Conservation (phyloP, 495 filamentous ascomycete species). For the Articulospora tetracladia region DNA sequence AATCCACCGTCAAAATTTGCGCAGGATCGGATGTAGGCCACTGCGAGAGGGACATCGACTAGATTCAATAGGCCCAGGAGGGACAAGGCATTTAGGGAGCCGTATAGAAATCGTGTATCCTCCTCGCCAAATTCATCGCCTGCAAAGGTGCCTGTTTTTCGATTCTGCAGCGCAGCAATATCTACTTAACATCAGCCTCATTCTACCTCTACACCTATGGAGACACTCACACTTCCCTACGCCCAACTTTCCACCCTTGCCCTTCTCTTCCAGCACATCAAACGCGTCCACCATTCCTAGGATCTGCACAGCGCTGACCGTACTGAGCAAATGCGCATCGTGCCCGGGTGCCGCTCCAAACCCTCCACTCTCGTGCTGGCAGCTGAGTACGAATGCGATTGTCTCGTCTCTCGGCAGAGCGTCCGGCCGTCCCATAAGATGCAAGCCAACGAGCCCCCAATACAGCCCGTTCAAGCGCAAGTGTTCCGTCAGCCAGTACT, state of each 20-base stretch:
- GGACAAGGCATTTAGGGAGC: conserved; percentile 80
- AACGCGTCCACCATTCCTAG: conserved; percentile 80
- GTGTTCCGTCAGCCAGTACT: conserved; percentile 97
- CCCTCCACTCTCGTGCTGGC: conserved; percentile 80
- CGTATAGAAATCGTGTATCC: conserved; percentile 92
- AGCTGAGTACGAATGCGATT: conserved; percentile 88
- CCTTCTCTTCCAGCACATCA: conserved; percentile 75
- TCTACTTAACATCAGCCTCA: conserved; percentile 41
- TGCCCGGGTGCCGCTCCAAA: conserved; percentile 93
- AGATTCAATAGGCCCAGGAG: conserved; percentile 66
- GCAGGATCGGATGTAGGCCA: conserved; percentile 72
- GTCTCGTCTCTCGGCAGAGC: conserved; percentile 77
- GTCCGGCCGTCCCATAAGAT: conserved; percentile 76
- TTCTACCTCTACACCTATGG: background rate
- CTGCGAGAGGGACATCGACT: conserved; percentile 74
- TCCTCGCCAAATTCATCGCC: conserved; percentile 96
- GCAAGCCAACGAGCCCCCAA: conserved; percentile 88
- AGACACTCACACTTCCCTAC: conserved; percentile 31
- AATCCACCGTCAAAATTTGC: conserved; percentile 93
- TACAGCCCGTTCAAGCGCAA: conserved; percentile 92
- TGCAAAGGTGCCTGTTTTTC: conserved; percentile 76
- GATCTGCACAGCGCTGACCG: conserved; percentile 89
- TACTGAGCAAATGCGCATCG: conserved; percentile 93
- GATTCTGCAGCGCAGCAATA: conserved; percentile 78
- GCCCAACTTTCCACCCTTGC: conserved; percentile 64